Base-by-base conservation (phyloP, 2,329 filamentous ascomycete species). In the Cordyceps tenuipes region DNA sequence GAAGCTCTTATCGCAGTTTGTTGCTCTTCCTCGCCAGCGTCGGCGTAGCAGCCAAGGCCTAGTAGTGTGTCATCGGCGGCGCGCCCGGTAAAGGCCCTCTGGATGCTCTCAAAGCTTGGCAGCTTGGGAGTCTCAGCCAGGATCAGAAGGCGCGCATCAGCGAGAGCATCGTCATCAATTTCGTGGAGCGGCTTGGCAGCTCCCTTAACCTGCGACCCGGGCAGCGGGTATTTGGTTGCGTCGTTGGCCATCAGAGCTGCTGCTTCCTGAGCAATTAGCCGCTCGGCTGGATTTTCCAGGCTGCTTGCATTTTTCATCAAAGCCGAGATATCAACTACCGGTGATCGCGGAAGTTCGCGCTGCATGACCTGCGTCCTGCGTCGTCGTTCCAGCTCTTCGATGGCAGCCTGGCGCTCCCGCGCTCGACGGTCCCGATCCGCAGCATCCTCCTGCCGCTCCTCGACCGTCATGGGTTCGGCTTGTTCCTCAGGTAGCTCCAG, bases 301-400 rank as follows among this genome's bases (percentile, higher is more conserved):
- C 79, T 73, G 2, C 82, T 79, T 0, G 88, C 88, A 36, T 79
- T 79, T 63, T 84, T 81, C 36, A 91, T 70, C 64, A 97, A 75
- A 1, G 79, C 79, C 55, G 86, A 77, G 23, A 94, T 73, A 70
- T 97, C 87, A 15, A 97, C 79, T 2, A 81, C 75, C 1, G 81
- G 79, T 1, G 94, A 91, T 49, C 93, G 83, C 8, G 94, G 94
- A 13, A 99, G 77, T 4, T 83, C 84, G 66, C 82, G 86, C 74
- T 97, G 93, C 73, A 97, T 86, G n/a, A 96, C 92, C 69, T 96
- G 91, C 1, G 90, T 95, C 67, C 94, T 87, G 55, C 92, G 82
- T 71, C 84, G 87, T 68, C 91, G 89, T 66, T 97, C 92, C 13
- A 86, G 82, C 69, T 87, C 89, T 68, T 92, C 85, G 59, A 74